Conservation (phyloP, 2,329 filamentous ascomycete species). For the Grosmannia serpens region DNA sequence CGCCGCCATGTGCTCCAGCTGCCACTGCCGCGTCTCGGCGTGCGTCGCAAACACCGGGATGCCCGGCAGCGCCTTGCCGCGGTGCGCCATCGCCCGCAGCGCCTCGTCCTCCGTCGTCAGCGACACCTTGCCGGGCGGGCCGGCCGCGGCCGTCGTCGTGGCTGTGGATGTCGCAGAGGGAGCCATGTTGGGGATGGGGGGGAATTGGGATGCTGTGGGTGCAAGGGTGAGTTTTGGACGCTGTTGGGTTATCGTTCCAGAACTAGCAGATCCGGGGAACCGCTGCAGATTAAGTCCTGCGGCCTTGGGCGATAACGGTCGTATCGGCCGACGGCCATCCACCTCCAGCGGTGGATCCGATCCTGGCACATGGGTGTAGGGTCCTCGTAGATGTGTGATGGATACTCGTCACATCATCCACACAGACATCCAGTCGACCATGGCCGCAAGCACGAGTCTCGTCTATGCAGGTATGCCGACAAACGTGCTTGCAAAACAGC, state of each 20-base stretch:
- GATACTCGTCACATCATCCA: too few relatives aligned
- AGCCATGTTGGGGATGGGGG: neutral
- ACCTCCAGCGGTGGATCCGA: too few relatives aligned
- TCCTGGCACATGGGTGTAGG: too few relatives aligned
- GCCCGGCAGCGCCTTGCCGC: slow-evolving; percentile 5
- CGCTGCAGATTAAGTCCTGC: too few relatives aligned
- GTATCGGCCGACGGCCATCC: neutral
- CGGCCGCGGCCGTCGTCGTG: neutral
- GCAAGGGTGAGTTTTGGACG: too few relatives aligned
- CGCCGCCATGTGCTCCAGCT: slow-evolving; percentile 36
- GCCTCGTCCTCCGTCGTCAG: neutral
- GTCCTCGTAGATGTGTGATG: too few relatives aligned
- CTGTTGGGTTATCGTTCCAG: too few relatives aligned
- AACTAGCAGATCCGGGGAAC: too few relatives aligned
- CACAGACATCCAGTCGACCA: neutral
- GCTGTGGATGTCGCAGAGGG: neutral
- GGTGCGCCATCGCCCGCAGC: slow-evolving; percentile 7
- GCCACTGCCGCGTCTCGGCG: slow-evolving; percentile 8
- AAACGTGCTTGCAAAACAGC: neutral
- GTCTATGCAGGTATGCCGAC: neutral
- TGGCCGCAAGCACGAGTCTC: neutral
- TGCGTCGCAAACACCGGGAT: slow-evolving; percentile 8
- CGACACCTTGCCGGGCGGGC: neutral
- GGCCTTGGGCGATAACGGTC: neutral
- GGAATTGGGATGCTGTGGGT: too few relatives aligned